Evolutionary conservation across 2,329 filamentous ascomycete genomes (phyloP).

Genomic region (Trichophyton mentagrophytes): DNA sequence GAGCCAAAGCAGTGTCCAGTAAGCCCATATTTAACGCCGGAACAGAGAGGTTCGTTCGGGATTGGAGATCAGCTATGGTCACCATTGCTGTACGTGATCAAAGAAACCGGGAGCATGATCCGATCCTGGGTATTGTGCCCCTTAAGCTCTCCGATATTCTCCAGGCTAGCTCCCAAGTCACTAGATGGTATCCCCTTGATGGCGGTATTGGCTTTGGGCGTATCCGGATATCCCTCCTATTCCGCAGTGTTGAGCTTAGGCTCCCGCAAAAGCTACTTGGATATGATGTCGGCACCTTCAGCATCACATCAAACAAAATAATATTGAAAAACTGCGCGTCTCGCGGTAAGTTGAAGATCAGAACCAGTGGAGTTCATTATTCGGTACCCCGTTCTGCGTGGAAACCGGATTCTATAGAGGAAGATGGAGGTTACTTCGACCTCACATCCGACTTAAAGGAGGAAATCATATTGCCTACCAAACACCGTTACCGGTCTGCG

Average conservation of each 20-base stretch:
- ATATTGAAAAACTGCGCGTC: conserved; percentile 50
- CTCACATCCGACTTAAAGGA: conserved; percentile 40
- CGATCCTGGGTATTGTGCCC: conserved; percentile 82
- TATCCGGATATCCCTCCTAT: conserved; percentile 74
- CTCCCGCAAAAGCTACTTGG: conserved; percentile 76
- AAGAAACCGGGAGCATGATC: conserved; percentile 82
- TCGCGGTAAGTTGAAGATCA: conserved; percentile 55
- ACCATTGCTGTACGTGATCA: conserved; percentile 82
- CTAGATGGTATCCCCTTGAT: conserved; percentile 91
- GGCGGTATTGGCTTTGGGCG: conserved; percentile 88
- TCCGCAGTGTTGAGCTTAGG: conserved; percentile 75
- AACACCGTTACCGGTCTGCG: conserved; percentile 78
- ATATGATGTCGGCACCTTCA: conserved; percentile 92
- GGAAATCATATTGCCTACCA: conserved; percentile 67
- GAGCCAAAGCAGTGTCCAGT: conserved; percentile 82
- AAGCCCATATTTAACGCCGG: conserved; percentile 97
- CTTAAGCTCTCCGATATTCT: conserved; percentile 80
- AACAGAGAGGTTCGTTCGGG: conserved; percentile 81
- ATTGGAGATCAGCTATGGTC: conserved; percentile 79
- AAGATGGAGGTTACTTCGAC: conserved; percentile 46
- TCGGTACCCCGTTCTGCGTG: conserved; percentile 54
- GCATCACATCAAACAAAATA: conserved; percentile 64
- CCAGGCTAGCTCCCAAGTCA: conserved; percentile 72
- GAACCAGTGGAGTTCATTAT: conserved; percentile 73
- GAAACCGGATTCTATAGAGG: conserved; percentile 41